Conservation (phyloP, 2,329 filamentous ascomycete species). For the Xylariaceae sp. region DNA sequence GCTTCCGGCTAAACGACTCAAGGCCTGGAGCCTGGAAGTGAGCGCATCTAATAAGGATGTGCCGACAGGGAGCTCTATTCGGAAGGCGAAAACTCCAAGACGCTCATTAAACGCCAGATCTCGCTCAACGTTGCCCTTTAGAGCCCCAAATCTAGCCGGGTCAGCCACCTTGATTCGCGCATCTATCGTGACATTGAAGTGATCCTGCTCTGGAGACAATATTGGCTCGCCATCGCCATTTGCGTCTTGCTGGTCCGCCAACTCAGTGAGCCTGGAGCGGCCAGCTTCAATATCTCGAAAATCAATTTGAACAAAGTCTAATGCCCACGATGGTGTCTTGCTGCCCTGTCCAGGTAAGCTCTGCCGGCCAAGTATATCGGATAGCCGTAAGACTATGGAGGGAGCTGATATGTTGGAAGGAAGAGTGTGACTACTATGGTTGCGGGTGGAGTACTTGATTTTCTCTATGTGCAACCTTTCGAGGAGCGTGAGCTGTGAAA, state of each 20-base stretch:
- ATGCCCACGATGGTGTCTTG: conserved; percentile 49
- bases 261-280: conserved; percentile 3
- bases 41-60: conserved; percentile 58
- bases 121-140: conserved; percentile 54
- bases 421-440: conserved; percentile 37
- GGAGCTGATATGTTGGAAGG: conserved; percentile 47
- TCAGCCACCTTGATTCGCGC: conserved; percentile 55
- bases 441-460: conserved; percentile 39
- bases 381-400: conserved; percentile 47
- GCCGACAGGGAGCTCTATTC: conserved; percentile 58
- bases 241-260: not conserved
- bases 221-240: too few relatives aligned
- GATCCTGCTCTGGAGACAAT: conserved; percentile 19
- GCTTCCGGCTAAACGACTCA: conserved; percentile 70
- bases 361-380: conserved; percentile 37
- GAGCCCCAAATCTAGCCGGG: conserved; percentile 52
- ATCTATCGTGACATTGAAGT: conserved; percentile 44
- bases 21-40: conserved; percentile 58
- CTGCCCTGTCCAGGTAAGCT: conserved; percentile 19
- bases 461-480: conserved; percentile 45
- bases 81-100: conserved; percentile 62
- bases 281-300: conserved; percentile 47
- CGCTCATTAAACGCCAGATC: conserved; percentile 61
- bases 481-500: conserved; percentile 49
- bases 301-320: conserved; percentile 56